A percentile compares a stretch with the other conserved stretches of the same genome.
These are phyloP conservation scores for Mytilinidion resinicola DNA, from an alignment of 495 filamentous ascomycete genomes.

Conservation along the genomic window DNA sequence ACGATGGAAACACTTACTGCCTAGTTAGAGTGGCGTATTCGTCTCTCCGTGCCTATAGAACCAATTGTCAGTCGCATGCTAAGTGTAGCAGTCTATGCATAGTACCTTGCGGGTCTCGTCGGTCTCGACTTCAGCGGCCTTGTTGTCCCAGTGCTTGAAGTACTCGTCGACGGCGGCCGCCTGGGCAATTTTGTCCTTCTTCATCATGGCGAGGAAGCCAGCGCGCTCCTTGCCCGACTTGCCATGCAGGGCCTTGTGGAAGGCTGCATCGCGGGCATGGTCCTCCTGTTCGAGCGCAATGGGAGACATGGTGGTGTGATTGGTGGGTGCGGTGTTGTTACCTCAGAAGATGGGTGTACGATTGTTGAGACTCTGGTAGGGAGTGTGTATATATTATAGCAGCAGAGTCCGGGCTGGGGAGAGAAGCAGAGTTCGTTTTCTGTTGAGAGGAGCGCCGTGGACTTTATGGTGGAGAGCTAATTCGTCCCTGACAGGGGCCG, in stretches of 20 bases:
- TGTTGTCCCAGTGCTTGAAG: constrained; percentile 99
- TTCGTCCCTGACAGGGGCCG: too few relatives aligned
- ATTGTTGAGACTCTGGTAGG: neutral
- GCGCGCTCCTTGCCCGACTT: constrained; percentile 64
- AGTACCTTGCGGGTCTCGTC: constrained; percentile 68
- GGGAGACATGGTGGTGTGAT: constrained; percentile 52
- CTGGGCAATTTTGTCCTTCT: constrained; percentile 76
- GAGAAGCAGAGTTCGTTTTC: neutral
- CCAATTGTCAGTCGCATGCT: neutral
- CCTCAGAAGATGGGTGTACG: too few relatives aligned
- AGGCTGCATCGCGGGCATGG: constrained; percentile 81
- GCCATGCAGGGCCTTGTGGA: constrained; percentile 89
- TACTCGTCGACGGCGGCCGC: constrained; percentile 92
- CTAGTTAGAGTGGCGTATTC: constrained; percentile 94
- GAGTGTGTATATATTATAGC: neutral
- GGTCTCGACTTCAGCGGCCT: constrained; percentile 75
- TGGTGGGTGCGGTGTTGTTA: neutral
- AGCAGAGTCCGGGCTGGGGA: neutral
- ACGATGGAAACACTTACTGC: constrained; percentile 57
- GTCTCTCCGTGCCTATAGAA: constrained; percentile 60
- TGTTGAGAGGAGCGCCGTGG: too few relatives aligned
- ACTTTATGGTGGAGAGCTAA: too few relatives aligned
- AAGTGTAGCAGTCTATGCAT: neutral
- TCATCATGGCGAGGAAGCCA: constrained; percentile 76
- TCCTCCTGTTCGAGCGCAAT: constrained; percentile 77